Evolutionary conservation across 345 rosid species (phyloP).

Genomic region (Rhodamnia rubescens): DNA sequence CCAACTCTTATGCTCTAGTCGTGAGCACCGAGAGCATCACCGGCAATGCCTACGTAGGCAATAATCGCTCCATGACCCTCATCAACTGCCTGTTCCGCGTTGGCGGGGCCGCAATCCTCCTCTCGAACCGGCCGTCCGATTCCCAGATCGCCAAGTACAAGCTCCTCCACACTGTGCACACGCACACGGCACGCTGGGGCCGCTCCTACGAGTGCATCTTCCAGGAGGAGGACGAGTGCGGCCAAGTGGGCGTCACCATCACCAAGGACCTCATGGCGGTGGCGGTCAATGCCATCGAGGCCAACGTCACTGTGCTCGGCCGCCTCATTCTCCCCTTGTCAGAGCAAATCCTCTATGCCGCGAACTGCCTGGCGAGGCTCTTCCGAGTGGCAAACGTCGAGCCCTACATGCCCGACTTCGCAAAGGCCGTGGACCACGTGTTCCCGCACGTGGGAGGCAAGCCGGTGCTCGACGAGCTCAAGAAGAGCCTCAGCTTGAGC

Average conservation of each 20-base stretch:
- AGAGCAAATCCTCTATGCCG: neutral
- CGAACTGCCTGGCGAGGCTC: neutral
- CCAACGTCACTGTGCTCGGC: constrained; percentile 3
- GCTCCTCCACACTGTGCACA: constrained; percentile 9
- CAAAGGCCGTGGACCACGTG: constrained; percentile 13
- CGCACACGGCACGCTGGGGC: constrained; percentile 7
- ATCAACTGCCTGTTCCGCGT: constrained; percentile 17
- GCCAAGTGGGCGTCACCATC: constrained; percentile 6
- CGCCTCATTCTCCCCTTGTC: constrained; percentile 8
- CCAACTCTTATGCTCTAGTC: constrained; percentile 12
- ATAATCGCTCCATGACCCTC: constrained; percentile 17
- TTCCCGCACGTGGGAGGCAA: constrained; percentile 18
- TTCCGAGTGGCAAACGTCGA: neutral
- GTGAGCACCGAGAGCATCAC: constrained; percentile 16
- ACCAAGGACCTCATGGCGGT: constrained; percentile 9
- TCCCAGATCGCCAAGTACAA: constrained; percentile 5
- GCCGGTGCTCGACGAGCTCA: constrained; percentile 16
- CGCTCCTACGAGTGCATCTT: constrained; percentile 13
- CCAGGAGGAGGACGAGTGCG: constrained; percentile 9
- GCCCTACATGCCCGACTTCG: constrained; percentile 9
- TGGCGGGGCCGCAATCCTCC: constrained; percentile 17
- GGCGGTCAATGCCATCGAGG: constrained; percentile 7
- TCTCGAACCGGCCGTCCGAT: constrained; percentile 7
- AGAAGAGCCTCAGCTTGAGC: constrained; percentile 3
- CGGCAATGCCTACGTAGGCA: constrained; percentile 11